Evolutionary conservation across 2,329 filamentous ascomycete genomes (phyloP).

Genomic region (Sclerotinia nivalis): DNA sequence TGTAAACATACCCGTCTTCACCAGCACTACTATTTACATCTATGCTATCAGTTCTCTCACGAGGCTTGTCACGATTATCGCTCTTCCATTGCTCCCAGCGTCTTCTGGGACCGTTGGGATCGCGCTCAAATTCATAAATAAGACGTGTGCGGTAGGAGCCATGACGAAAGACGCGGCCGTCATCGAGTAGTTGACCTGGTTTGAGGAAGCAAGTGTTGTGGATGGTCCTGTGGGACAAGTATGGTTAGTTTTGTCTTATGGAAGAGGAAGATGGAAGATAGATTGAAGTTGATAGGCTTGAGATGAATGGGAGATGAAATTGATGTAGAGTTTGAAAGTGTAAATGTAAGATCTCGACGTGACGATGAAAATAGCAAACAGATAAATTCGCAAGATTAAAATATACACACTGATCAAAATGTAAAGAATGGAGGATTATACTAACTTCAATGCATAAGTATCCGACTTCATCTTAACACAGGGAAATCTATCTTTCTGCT

Average conservation of each 20-base stretch:
- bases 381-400: too few species aligned
- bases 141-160: neutral
- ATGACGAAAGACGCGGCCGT: neutral
- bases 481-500: neutral
- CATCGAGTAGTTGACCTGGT: neutral
- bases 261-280: too few species aligned
- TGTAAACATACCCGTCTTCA: neutral
- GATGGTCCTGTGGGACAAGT: neutral
- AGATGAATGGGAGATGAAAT: neutral
- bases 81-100: neutral
- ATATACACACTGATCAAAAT: neutral
- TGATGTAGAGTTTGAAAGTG: neutral
- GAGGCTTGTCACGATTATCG: neutral
- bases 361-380: neutral
- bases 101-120: neutral
- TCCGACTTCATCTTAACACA: neutral
- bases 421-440: neutral
- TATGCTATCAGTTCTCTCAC: neutral
- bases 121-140: neutral
- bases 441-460: neutral
- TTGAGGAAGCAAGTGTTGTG: neutral
- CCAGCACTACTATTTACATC: neutral
- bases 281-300: accelerated
- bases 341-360: neutral
- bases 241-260: neutral